A percentile compares a stretch with the other conserved stretches of the same genome.
Evolutionary conservation across 1,139 yeast genomes (phyloP).

Genomic region (Geotrichum klebahnii): DNA sequence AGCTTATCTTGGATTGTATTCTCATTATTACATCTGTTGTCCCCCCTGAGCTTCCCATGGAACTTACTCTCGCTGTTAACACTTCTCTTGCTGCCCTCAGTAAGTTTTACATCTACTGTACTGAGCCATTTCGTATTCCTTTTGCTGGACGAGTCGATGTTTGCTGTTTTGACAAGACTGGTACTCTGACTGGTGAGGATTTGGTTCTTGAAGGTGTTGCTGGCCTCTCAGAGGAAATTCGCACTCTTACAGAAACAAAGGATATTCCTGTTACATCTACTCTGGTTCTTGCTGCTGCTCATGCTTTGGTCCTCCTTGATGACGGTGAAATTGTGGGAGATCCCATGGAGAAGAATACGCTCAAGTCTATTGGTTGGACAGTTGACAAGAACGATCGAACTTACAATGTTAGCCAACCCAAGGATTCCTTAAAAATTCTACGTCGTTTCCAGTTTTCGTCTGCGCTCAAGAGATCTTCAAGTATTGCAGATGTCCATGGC

Average conservation of each 20-base stretch:
- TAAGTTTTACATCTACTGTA: constrained; percentile 87
- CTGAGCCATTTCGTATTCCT: constrained; percentile 97
- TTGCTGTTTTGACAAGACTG: constrained; percentile 97
- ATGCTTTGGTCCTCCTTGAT: constrained; percentile 87
- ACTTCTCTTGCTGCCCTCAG: constrained; percentile 81
- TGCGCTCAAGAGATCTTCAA: constrained; percentile 90
- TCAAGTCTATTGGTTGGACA: constrained; percentile 81
- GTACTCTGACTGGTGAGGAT: constrained; percentile 96
- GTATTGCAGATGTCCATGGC: constrained; percentile 63
- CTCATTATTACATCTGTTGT: constrained; percentile 95
- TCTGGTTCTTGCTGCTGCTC: constrained; percentile 86
- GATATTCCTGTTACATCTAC: constrained; percentile 64
- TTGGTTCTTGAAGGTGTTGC: constrained; percentile 94
- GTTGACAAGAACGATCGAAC: constrained; percentile 65
- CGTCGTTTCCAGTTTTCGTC: constrained; percentile 97
- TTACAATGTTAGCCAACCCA: constrained; percentile 26
- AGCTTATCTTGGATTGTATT: constrained; percentile 90
- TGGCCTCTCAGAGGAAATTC: constrained; percentile 58
- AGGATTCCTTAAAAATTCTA: constrained; percentile 58
- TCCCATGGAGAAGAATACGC: constrained; percentile 97
- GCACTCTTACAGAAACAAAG: constrained; percentile 55
- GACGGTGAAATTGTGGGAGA: constrained; percentile 98
- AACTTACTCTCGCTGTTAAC: constrained; percentile 95
- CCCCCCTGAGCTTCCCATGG: constrained; percentile 99
- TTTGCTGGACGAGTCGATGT: constrained; percentile 97